phyloP scores from a whole-genome alignment of 2,329 filamentous ascomycete genomes.

The Peltaster fructicola region DNA sequence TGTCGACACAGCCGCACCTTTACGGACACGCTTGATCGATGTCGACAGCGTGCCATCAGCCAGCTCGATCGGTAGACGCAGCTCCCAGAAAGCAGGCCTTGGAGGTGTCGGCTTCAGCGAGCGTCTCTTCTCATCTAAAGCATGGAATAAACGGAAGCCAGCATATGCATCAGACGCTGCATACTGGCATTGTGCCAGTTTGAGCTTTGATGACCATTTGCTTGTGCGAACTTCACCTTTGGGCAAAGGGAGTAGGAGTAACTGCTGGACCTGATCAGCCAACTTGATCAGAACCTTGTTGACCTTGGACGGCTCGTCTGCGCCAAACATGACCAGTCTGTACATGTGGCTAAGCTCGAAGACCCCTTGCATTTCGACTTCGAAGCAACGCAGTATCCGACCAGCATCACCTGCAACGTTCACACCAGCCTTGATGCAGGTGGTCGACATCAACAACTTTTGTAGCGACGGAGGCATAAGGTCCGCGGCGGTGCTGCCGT shows the following conservation, averaged over 20 bases:
- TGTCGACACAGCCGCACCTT: slow-evolving; percentile 2
- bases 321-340: slow-evolving; percentile 53
- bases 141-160: slow-evolving; percentile 52
- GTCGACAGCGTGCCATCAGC: slow-evolving; percentile 23
- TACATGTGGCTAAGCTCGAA: slow-evolving; percentile 75
- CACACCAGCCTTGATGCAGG: slow-evolving; percentile 61
- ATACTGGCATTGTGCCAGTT: slow-evolving; percentile 49
- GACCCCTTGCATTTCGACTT: slow-evolving; percentile 45
- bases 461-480: slow-evolving; percentile 55
- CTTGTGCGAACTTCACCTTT: slow-evolving; percentile 60
- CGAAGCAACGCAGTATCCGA: slow-evolving; percentile 48
- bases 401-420: slow-evolving; percentile 48
- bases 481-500: slow-evolving; percentile 26
- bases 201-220: slow-evolving; percentile 53
- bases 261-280: slow-evolving; percentile 50
- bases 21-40: slow-evolving; percentile 3
- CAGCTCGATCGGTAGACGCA: slow-evolving; percentile 43
- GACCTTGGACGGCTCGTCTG: slow-evolving; percentile 36
- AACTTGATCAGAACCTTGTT: slow-evolving; percentile 51
- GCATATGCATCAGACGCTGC: slow-evolving; percentile 76
- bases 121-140: slow-evolving; percentile 50
- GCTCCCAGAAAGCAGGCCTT: slow-evolving; percentile 49
- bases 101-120: slow-evolving; percentile 53
- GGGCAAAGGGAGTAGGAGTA: slow-evolving; percentile 54
- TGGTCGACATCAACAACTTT: slow-evolving; percentile 51